Evolutionary conservation across 495 filamentous ascomycete species (phyloP), one percentile per base, ranked within the genome.

Genomic region (Daldinia bambusicola): DNA sequence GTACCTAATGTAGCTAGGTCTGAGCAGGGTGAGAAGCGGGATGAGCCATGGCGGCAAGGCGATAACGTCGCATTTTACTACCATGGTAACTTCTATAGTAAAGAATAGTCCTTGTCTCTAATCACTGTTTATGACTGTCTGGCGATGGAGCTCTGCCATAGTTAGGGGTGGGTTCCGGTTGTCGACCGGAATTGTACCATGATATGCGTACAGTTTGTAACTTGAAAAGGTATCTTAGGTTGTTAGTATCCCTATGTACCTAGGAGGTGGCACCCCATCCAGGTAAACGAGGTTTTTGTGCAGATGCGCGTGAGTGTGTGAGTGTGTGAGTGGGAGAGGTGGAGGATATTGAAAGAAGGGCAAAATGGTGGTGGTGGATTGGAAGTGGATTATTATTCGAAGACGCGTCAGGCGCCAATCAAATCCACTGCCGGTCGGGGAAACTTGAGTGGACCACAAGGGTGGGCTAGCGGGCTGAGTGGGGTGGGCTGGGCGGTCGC

Each of bases 371-470:
- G 22, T 30, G n/a, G 12, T 53, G 50, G 50, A 32, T 22, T 12
- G 32, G 32, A 53, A 53, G 50, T 53, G 50, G 50, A 55, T 62
- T 56, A 66, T 71, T 65, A 67, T 53, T 61, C 36, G 32, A 65
- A 73, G 61, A 73, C 70, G 70, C 70, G 70, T 61, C 60, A 68
- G 70, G 70, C 70, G 70, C 70, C 70, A 72, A 72, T 72, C 70
- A 72, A 72, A 72, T 56, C 16, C 55, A 64, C 14, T 63, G 55
- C 58, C 53, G 63, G 53, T 12, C 14, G 41, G 37, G 64, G 26
- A 2, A 16, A 1, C 55, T 41, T 32, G 55, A 26, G 26, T 26
- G 26, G 26, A 26, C 26, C 1, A 26, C 26, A 26, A 26, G 26
- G 26, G 3, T 26, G 26, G 26, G 26, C 3, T 26, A 26, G 26